phyloP scores from a whole-genome alignment of 2,329 filamentous ascomycete species.

The Rhytidhysteron rufulum region DNA sequence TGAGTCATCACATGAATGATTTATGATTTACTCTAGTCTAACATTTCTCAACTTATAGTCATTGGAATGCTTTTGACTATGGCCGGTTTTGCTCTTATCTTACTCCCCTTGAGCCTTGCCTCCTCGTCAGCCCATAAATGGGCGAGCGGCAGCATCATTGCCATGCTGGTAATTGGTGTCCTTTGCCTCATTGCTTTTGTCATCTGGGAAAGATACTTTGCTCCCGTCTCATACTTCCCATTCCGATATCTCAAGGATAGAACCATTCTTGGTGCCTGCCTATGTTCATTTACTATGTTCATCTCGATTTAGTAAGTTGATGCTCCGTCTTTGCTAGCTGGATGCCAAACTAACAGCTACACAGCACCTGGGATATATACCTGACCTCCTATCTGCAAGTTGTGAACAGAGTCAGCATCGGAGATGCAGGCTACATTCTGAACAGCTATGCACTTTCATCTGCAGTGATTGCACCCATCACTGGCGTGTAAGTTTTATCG shows the following conservation, averaged over 20 bases:
- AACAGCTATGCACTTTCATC: conserved; percentile 55
- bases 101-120: conserved; percentile 51
- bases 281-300: no score
- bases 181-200: conserved; percentile 45
- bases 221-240: conserved; percentile 51
- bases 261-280: conserved; percentile 54
- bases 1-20: no score
- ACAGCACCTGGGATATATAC: no score
- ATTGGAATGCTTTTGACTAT: conserved; percentile 43
- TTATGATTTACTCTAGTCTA: no score
- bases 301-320: not conserved
- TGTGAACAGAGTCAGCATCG: conserved; percentile 51
- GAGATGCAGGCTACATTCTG: conserved; percentile 54
- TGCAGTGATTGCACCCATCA: conserved; percentile 52
- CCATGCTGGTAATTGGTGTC: conserved; percentile 47
- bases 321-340: conserved; percentile 44
- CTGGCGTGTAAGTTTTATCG: conserved; percentile 56
- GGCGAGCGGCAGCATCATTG: conserved; percentile 47
- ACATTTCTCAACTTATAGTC: conserved; percentile 50
- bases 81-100: conserved; percentile 42
- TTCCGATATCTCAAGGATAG: conserved; percentile 58
- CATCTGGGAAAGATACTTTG: conserved; percentile 50
- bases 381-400: conserved; percentile 57
- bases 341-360: conserved; percentile 60
- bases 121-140: conserved; percentile 47